Conservation (phyloP, 2,329 filamentous ascomycete species). For the Penicillium occitanis region DNA sequence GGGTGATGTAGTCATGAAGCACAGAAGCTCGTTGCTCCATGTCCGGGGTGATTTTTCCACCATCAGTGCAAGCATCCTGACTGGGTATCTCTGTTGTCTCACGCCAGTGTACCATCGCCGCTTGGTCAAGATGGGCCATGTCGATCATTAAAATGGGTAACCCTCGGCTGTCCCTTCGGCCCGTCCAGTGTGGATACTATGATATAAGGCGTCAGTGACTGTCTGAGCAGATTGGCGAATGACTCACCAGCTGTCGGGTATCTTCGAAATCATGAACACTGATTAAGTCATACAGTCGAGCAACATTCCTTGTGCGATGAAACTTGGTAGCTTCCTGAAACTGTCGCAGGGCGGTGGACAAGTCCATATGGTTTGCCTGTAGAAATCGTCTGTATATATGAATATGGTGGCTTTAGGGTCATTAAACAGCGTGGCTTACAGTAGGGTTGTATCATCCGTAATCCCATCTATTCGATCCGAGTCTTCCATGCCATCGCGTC, state of each 20-base stretch:
- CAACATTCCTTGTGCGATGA: neutral
- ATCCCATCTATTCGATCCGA: neutral
- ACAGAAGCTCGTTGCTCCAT: conserved; percentile 28
- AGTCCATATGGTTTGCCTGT: neutral
- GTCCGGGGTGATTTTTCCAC: conserved; percentile 9
- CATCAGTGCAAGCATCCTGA: neutral
- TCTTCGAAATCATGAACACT: conserved; percentile 1
- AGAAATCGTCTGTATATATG: neutral
- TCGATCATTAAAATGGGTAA: conserved; percentile 28
- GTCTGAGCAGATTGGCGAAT: neutral
- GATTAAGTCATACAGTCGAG: neutral
- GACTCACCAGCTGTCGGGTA: neutral
- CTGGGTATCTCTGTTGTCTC: conserved; percentile 19
- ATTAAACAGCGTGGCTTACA: neutral
- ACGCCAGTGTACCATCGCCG: conserved; percentile 24
- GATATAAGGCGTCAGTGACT: neutral
- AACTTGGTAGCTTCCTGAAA: neutral
- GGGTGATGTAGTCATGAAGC: conserved; percentile 25
- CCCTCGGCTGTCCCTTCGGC: conserved; percentile 27
- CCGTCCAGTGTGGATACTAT: conserved; percentile 33
- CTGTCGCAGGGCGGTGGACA: neutral
- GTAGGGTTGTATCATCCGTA: conserved; percentile 2
- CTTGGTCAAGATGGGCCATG: conserved; percentile 20
- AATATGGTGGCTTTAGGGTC: neutral
- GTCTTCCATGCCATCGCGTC: neutral